Evolutionary conservation across 2,329 filamentous ascomycete species (phyloP).

Genomic region (Zymoseptoria passerinii): DNA sequence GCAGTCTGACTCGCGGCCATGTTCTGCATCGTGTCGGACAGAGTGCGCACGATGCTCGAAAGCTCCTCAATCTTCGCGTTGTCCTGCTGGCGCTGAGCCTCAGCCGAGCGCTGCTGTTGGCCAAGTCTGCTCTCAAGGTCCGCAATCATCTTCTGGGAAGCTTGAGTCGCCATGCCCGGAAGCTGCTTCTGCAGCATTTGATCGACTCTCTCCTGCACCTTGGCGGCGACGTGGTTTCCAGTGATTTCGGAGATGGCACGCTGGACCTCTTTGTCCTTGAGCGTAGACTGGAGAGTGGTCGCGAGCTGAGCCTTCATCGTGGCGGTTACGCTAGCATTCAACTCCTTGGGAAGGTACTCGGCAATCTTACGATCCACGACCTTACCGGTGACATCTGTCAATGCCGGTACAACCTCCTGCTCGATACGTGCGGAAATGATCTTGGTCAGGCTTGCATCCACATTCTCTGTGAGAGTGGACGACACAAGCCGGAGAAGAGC

Average conservation of each 20-base stretch:
- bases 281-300: slow-evolving; percentile 53
- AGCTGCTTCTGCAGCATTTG: slow-evolving; percentile 46
- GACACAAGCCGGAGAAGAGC: slow-evolving; percentile 61
- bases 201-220: slow-evolving; percentile 62
- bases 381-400: slow-evolving; percentile 59
- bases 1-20: slow-evolving; percentile 62
- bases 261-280: slow-evolving; percentile 67
- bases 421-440: slow-evolving; percentile 72
- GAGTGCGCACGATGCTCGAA: slow-evolving; percentile 55
- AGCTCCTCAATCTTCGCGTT: slow-evolving; percentile 64
- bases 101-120: slow-evolving; percentile 44
- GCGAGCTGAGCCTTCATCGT: slow-evolving; percentile 68
- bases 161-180: slow-evolving; percentile 31
- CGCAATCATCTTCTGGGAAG: slow-evolving; percentile 57
- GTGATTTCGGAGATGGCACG: slow-evolving; percentile 66
- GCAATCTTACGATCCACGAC: slow-evolving; percentile 65
- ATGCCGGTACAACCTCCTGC: slow-evolving; percentile 63
- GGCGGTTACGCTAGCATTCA: slow-evolving; percentile 59
- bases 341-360: slow-evolving; percentile 56
- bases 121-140: slow-evolving; percentile 58
- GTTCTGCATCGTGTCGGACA: slow-evolving; percentile 60
- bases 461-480: slow-evolving; percentile 59
- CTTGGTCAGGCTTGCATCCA: slow-evolving; percentile 66
- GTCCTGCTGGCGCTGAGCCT: slow-evolving; percentile 46
- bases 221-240: slow-evolving; percentile 55